phyloP scores from a whole-genome alignment of 179 eudicot genomes.

The Beta macrorhiza region DNA sequence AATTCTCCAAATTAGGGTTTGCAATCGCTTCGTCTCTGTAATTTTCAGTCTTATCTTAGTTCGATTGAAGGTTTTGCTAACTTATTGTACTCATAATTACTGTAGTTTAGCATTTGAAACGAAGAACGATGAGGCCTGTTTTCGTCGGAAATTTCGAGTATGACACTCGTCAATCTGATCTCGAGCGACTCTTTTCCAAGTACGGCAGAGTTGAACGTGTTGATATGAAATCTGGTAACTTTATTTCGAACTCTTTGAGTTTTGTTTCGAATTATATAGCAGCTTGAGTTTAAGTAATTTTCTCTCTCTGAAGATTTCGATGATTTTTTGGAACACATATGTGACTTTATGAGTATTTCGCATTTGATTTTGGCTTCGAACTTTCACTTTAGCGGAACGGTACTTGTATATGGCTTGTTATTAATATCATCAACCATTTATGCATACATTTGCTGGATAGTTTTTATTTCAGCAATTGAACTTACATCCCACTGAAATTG shows the following conservation, averaged over 20 bases:
- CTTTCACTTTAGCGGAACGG: not conserved
- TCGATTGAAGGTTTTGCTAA: not conserved
- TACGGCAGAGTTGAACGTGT: conserved; percentile 85
- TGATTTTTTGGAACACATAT: not conserved
- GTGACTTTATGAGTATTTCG: not conserved
- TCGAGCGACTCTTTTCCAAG: conserved; percentile 77
- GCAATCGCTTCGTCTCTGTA: no score
- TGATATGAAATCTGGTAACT: conserved; percentile 86
- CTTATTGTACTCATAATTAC: not conserved
- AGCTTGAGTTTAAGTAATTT: no score
- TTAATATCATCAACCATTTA: not conserved
- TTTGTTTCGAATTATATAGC: not conserved
- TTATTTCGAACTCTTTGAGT: not conserved
- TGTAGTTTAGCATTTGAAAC: not conserved
- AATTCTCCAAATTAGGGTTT: not conserved
- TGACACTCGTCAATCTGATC: conserved; percentile 76
- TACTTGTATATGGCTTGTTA: not conserved
- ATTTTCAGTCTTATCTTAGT: not conserved
- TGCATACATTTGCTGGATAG: not conserved
- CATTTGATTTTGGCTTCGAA: not conserved
- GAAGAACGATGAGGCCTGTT: conserved; percentile 48
- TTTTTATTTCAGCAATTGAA: no score
- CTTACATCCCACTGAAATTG: no score
- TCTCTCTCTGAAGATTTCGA: not conserved
- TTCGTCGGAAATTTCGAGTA: conserved; percentile 85